A percentile compares a stretch with the other conserved stretches of the same genome.
phyloP scores from a whole-genome alignment of 352 stramenopile species.

The Globisporangium paddicum region DNA sequence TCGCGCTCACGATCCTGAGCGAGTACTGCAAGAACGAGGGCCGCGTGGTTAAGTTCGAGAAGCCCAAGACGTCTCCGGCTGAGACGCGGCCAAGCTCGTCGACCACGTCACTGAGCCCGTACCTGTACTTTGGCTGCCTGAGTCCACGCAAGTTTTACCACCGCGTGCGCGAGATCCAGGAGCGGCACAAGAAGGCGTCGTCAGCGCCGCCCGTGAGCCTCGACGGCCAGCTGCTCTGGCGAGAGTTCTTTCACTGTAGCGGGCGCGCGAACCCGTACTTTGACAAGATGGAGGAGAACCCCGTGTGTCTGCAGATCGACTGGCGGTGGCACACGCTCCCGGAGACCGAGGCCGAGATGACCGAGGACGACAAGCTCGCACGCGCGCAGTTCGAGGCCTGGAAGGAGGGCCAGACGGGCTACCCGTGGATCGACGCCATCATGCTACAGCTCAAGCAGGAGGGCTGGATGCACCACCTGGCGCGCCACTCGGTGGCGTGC shows the following conservation, averaged over 20 bases:
- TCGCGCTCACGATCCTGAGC: slow-evolving; percentile 56
- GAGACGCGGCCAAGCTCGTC: slow-evolving; percentile 82
- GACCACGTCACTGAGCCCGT: slow-evolving; percentile 96
- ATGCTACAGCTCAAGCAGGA: slow-evolving; percentile 93
- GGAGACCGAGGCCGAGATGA: slow-evolving; percentile 47
- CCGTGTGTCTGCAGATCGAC: slow-evolving; percentile 84
- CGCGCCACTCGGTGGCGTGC: slow-evolving; percentile 95
- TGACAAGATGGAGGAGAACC: slow-evolving; percentile 94
- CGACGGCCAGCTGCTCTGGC: slow-evolving; percentile 94
- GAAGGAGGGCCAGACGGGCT: slow-evolving; percentile 94
- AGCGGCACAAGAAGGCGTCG: slow-evolving; percentile 49
- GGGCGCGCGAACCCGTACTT: slow-evolving; percentile 84
- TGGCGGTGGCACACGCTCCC: slow-evolving; percentile 88
- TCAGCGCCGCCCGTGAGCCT: slow-evolving; percentile 91
- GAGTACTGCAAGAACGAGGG: slow-evolving; percentile 74
- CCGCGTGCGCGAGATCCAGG: slow-evolving; percentile 75
- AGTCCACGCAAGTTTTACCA: slow-evolving; percentile 90
- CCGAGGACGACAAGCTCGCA: slow-evolving; percentile 81
- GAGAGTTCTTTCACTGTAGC: slow-evolving; percentile 93
- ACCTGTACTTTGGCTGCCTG: slow-evolving; percentile 93
- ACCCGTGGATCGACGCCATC: slow-evolving; percentile 97
- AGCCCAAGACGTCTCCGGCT: slow-evolving; percentile 95
- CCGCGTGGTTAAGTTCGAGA: slow-evolving; percentile 94
- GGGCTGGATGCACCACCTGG: slow-evolving; percentile 88
- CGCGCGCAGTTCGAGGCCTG: slow-evolving; percentile 88